phyloP scores from a whole-genome alignment of 2,329 filamentous ascomycete species.

The Epichloe typhina region DNA sequence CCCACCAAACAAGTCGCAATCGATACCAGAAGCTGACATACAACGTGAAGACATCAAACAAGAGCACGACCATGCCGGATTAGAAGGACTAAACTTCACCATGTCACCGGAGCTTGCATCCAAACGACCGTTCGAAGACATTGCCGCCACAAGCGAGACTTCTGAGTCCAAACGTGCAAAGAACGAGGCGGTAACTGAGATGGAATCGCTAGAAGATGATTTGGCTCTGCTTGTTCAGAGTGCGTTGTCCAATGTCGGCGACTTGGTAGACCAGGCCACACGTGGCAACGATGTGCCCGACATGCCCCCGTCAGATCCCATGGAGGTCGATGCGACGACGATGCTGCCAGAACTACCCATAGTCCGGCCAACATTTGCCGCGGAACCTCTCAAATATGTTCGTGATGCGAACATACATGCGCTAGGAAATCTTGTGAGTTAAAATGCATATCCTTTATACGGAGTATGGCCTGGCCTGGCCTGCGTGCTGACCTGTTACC shows the following conservation, averaged over 20 bases:
- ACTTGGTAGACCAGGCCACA: conserved; percentile 22
- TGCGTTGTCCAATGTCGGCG: conserved; percentile 26
- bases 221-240: conserved; percentile 27
- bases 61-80: conserved; percentile 18
- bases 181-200: conserved; percentile 15
- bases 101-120: conserved; percentile 22
- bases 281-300: conserved; percentile 11
- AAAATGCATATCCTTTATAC: background rate
- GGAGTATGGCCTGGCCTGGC: too few species aligned
- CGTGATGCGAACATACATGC: conserved; percentile 24
- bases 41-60: conserved; percentile 23
- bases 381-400: conserved; percentile 25
- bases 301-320: conserved; percentile 16
- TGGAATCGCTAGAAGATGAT: conserved; percentile 21
- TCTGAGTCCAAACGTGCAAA: conserved; percentile 23
- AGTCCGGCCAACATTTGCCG: conserved; percentile 18
- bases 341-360: conserved; percentile 16
- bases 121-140: conserved; percentile 24
- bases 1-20: background rate
- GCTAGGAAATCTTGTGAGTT: conserved; percentile 28
- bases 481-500: background rate
- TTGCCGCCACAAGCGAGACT: conserved; percentile 15
- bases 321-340: conserved; percentile 20
- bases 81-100: conserved; percentile 22
- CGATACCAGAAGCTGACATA: background rate